Percentiles rank a stretch among this genome's conserved stretches.
These are phyloP conservation scores for Chenopodium quinoa DNA, from an alignment of 148 eudicot genomes.

Conservation along the genomic window DNA sequence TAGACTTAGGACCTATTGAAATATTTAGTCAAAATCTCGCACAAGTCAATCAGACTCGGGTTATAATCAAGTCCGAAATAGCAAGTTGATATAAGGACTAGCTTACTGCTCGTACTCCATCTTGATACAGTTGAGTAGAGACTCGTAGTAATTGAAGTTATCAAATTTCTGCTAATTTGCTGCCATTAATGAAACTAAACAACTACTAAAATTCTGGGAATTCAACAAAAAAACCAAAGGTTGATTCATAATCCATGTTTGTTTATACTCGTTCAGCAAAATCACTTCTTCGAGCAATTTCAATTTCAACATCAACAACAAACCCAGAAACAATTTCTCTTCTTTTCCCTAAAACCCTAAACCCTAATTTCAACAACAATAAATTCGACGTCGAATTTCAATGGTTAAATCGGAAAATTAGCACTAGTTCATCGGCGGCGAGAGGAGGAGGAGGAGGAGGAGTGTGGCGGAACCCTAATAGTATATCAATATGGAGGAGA, in stretches of 20 bases:
- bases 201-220: too few species aligned
- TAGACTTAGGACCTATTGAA: too few species aligned
- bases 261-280: background rate
- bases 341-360: conserved; percentile 29
- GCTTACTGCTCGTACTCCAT: too few species aligned
- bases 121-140: too few species aligned
- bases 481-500: conserved; percentile 92
- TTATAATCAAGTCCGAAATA: too few species aligned
- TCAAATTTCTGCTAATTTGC: too few species aligned
- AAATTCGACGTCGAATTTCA: background rate
- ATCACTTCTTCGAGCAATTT: conserved; percentile 1
- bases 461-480: conserved; percentile 36
- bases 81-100: too few species aligned
- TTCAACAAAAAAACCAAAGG: too few species aligned
- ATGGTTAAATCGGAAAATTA: background rate
- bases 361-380: conserved; percentile 7
- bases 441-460: background rate
- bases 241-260: conserved; percentile 2
- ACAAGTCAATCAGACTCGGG: too few species aligned
- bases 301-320: conserved; percentile 3
- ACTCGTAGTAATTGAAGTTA: too few species aligned
- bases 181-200: too few species aligned
- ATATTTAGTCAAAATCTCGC: too few species aligned
- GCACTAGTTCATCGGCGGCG: background rate
- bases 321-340: background rate